Base-by-base conservation (phyloP, 495 filamentous ascomycete species). In the Penicillium cinerascens region DNA sequence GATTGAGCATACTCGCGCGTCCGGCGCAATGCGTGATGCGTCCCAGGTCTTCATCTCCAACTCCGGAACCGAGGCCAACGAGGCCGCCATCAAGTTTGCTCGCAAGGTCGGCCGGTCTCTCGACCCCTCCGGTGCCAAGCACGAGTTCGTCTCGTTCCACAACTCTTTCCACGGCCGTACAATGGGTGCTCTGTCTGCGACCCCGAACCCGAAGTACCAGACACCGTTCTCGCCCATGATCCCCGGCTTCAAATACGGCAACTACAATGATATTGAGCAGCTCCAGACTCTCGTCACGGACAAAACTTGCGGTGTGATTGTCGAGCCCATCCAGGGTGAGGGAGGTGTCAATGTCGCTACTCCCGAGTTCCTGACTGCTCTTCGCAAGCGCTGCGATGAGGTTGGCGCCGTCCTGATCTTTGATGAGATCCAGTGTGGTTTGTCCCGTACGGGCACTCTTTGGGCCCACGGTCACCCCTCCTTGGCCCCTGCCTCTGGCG, bases 181-280 rank as follows among this genome's bases (percentile, higher is more conserved):
- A 18, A 95, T 97, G 90, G 93, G 93, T 18, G 78, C 83, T 18
- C 70, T 98, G 22, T 91, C 87, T 20, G 93, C 95, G 0, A 98
- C 93, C 5, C 95, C 91, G n/a, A 98, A 98, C 73, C 89, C 90
- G 10, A 98, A 98, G 65, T 98, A 98, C 71, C 93, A 98, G 67
- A 83, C 85, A 16, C 95, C 93, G 3, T 98, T 97, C 64, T 74
- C 88, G 13, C 93, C 93, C 18, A 96, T 98, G 91, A 71, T 98
- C 3, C 93, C 95, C 0, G 93, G 93, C 3, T 98, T 95, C 72
- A 82, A 73, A 54, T 91, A 95, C 61, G 91, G 91, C 21, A 85
- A 74, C 11, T 92, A 86, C 76, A 97, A 98, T 61, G 85, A 97
- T 65, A 70, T 88, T 13, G 81, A 73, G 17, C 82, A 78, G 18